Evolutionary conservation across 257 asterid genomes (phyloP).

Genomic region (Asclepias syriaca): DNA sequence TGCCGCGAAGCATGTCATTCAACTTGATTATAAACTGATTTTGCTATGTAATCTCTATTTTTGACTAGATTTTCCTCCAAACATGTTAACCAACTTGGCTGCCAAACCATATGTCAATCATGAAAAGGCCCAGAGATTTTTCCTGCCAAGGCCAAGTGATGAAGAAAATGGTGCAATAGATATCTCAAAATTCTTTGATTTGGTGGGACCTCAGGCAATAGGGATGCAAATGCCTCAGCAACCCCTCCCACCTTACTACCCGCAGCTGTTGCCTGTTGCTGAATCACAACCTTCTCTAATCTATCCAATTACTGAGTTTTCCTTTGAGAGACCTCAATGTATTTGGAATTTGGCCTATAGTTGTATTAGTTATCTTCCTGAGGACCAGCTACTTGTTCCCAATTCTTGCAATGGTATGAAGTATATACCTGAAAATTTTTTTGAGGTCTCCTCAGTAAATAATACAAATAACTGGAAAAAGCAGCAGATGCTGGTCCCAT

Average conservation of each 20-base stretch:
- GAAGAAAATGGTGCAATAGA: constrained; percentile 38
- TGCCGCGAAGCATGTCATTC: not conserved
- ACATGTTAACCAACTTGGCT: constrained; percentile 38
- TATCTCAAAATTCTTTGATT: constrained; percentile 35
- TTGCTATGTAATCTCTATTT: constrained; percentile 6
- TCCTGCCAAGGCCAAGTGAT: constrained; percentile 50
- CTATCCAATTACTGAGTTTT: constrained; percentile 48
- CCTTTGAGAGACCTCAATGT: constrained; percentile 36
- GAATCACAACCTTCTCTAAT: constrained; percentile 41
- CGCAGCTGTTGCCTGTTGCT: constrained; percentile 23
- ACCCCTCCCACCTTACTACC: constrained; percentile 25
- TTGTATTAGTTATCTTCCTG: constrained; percentile 17
- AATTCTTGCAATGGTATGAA: constrained; percentile 34
- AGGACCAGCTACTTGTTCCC: constrained; percentile 28
- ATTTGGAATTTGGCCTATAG: constrained; percentile 28
- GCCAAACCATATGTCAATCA: constrained; percentile 51
- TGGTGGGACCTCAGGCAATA: constrained; percentile 41
- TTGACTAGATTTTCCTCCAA: constrained; percentile 42
- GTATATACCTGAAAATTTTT: constrained; percentile 43
- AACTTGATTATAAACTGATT: constrained; percentile 11
- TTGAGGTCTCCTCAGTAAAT: constrained; percentile 38
- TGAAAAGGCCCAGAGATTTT: constrained; percentile 55
- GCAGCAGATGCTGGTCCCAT: constrained; percentile 80
- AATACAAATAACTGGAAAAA: constrained; percentile 40
- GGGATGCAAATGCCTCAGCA: constrained; percentile 31